Evolutionary conservation across 495 filamentous ascomycete species (phyloP).

Genomic region (Bathelium albidoporum): DNA sequence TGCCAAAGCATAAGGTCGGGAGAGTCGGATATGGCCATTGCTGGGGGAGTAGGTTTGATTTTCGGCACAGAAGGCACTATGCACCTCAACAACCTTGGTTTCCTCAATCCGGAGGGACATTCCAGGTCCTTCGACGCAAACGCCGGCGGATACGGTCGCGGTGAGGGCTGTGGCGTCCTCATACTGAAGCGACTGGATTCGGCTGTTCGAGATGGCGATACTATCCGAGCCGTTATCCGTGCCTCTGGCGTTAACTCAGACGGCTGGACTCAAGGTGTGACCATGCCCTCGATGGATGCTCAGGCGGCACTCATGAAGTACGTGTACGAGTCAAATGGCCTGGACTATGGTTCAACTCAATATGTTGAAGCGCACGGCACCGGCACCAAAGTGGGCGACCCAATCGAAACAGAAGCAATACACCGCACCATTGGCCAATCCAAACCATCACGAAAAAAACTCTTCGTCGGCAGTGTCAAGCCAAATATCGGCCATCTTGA

Average conservation of each 20-base stretch:
- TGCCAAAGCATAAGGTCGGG: not conserved
- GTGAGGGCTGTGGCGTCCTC: slow-evolving; percentile 29
- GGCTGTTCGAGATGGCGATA: slow-evolving; percentile 31
- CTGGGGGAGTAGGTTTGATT: slow-evolving; percentile 21
- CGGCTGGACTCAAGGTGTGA: slow-evolving; percentile 8
- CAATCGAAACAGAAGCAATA: not conserved
- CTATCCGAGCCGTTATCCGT: slow-evolving; percentile 25
- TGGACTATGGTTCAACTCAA: slow-evolving; percentile 14
- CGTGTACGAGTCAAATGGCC: slow-evolving; percentile 5
- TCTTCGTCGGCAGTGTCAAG: slow-evolving; percentile 1
- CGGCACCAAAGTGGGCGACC: no score
- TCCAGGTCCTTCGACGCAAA: slow-evolving; percentile 5
- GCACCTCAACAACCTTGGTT: slow-evolving; percentile 6
- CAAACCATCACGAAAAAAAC: not conserved
- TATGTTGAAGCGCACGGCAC: slow-evolving; percentile 9
- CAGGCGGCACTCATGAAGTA: slow-evolving; percentile 7
- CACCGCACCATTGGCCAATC: not conserved
- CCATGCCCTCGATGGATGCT: slow-evolving; percentile 1
- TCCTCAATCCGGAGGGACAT: not conserved
- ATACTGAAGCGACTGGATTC: slow-evolving; percentile 33
- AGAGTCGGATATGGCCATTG: slow-evolving; percentile 17
- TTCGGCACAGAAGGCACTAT: slow-evolving; percentile 17
- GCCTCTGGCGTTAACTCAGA: slow-evolving; percentile 10
- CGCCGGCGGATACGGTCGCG: slow-evolving; percentile 30
- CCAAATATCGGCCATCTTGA: slow-evolving; percentile 37